Evolutionary conservation across 2,329 filamentous ascomycete species (phyloP), one percentile per base, ranked within the genome.

Genomic region (Alternaria triticina): DNA sequence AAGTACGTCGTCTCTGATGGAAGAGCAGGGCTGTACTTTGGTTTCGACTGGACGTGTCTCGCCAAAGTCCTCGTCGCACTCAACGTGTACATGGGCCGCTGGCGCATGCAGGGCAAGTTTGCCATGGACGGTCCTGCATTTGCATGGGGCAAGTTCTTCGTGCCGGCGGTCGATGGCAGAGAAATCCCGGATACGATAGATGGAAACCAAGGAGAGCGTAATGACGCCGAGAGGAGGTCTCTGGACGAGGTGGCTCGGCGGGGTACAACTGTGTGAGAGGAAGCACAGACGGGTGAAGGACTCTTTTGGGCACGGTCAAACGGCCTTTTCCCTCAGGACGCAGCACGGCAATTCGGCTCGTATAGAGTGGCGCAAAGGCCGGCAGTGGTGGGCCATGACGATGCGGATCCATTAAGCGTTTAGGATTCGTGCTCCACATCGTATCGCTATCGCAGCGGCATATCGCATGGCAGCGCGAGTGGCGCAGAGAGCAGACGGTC

Each of bases 21-120:
- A 8, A 56, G 45, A 13, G 68, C 66, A 11, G 64, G 54, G 3
- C 49, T 61, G 23, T 75, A 74, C 59, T 77, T 73, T 49, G 69
- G 67, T 17, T 75, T 74, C 60, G 55, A 59, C 40, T 62, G 50
- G 61, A 40, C 59, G 12, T 68, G 73, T 8, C 33, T 75, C 2
- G 59, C 61, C 45, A 72, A 73, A 33, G 72, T 75, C 15, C 63
- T 76, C 30, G 63, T 72, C 13, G 71, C 71, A 57, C 62, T 77
- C 15, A 77, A 76, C 20, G 43, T 75, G 25, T 77, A 70, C 59
- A 75, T 77, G 49, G 74, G 74, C 11, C 52, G 75, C 47, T 77
- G 69, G 66, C 70, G 73, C 25, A 68, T 67, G 62, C 73, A 77
- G 57, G 70, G 71, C 6, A 58, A 54, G 23, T 69, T 72, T 40